Percentiles rank a stretch among this genome's conserved stretches.
These are phyloP conservation scores for Candida morakotiae DNA, from an alignment of 805 yeast genomes.

Conservation along the genomic window DNA sequence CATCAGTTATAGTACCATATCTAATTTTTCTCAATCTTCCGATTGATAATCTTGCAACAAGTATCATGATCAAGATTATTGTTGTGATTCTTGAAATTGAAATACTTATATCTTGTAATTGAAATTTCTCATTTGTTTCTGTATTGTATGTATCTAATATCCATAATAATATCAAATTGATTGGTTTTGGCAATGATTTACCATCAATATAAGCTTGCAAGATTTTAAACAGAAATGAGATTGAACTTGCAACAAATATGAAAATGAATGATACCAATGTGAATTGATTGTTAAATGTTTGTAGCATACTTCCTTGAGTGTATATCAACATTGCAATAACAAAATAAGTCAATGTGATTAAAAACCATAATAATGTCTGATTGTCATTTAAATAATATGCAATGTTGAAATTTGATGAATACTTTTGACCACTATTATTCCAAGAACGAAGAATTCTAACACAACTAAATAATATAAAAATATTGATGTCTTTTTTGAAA, in stretches of 20 bases:
- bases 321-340: constrained; percentile 15
- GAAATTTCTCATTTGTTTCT: constrained; percentile 3
- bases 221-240: constrained; percentile 53
- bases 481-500: constrained; percentile 4
- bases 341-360: constrained; percentile 40
- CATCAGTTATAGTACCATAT: constrained; percentile 29
- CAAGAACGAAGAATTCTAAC: constrained; percentile 71
- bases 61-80: constrained; percentile 20
- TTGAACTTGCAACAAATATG: constrained; percentile 41
- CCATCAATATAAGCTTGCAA: constrained; percentile 52
- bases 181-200: constrained; percentile 45
- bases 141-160: constrained; percentile 17
- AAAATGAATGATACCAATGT: constrained; percentile 39
- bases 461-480: constrained; percentile 21
- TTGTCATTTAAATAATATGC: constrained; percentile 36
- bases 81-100: constrained; percentile 22
- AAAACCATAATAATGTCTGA: constrained; percentile 41
- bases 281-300: constrained; percentile 14
- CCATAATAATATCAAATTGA: constrained; percentile 20
- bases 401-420: constrained; percentile 36
- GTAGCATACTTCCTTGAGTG: constrained; percentile 22
- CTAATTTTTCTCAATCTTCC: constrained; percentile 20
- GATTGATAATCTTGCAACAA: constrained; percentile 26
- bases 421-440: constrained; percentile 90
- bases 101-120: constrained; percentile 20